Evolutionary conservation across 108 stramenopile genomes (phyloP).

Genomic region (Fistulifera pelliculosa): DNA sequence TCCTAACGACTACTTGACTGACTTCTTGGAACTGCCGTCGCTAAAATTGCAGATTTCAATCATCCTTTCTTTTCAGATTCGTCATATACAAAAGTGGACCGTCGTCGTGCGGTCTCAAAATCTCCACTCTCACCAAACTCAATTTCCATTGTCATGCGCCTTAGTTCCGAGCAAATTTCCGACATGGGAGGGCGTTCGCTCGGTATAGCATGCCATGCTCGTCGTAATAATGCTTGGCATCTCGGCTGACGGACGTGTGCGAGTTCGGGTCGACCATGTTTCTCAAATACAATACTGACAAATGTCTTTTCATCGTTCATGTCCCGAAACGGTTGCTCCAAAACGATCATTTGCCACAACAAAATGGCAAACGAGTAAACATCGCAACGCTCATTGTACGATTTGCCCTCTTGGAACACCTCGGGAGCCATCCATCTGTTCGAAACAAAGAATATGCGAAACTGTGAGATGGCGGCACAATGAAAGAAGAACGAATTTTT

Average conservation of each 20-base stretch:
- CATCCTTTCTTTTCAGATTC: too few relatives aligned
- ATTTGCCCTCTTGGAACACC: conserved; percentile 40
- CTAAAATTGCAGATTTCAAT: too few relatives aligned
- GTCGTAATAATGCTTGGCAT: conserved; percentile 11
- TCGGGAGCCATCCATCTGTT: conserved; percentile 24
- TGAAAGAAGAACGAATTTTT: too few relatives aligned
- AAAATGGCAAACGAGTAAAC: conserved; percentile 76
- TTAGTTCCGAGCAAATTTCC: conserved; percentile 4
- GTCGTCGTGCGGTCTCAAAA: too few relatives aligned
- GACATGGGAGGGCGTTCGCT: conserved; percentile 25
- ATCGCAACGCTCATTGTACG: conserved; percentile 75
- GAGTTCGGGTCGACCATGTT: not conserved
- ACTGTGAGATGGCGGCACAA: not conserved
- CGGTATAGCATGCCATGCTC: conserved; percentile 30
- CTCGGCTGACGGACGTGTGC: not conserved
- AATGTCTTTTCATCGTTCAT: conserved; percentile 8
- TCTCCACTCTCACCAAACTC: too few relatives aligned
- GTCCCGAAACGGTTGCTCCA: conserved; percentile 46
- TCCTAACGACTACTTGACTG: too few relatives aligned
- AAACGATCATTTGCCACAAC: conserved; percentile 55
- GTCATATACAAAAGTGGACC: too few relatives aligned
- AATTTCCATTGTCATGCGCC: too few relatives aligned
- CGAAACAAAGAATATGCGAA: too few relatives aligned
- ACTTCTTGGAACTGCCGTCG: too few relatives aligned
- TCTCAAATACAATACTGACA: conserved; percentile 22